These are phyloP conservation scores for Haplosporangium sp. DNA, from an alignment of 371 early-diverging fungal genomes.

Conservation along the genomic window DNA sequence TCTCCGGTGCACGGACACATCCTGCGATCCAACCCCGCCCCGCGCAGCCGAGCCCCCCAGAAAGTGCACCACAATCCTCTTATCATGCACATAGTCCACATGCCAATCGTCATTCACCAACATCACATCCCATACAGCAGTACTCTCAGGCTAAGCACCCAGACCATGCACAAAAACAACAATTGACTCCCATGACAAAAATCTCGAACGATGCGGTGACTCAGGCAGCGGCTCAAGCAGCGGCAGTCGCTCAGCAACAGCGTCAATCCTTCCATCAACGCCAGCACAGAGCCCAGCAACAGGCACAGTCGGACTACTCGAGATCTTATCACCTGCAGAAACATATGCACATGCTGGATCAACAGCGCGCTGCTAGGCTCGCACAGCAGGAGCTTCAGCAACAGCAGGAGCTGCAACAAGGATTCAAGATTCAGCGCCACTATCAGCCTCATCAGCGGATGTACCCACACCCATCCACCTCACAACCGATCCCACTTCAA, in stretches of 20 bases:
- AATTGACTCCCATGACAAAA: neutral
- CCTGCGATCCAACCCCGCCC: conserved; percentile 29
- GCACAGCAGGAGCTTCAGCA: conserved; percentile 27
- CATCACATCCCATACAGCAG: conserved; percentile 6
- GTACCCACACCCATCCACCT: conserved; percentile 21
- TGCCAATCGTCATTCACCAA: neutral
- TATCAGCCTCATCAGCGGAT: conserved; percentile 49
- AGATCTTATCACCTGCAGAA: conserved; percentile 44
- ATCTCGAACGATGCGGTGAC: neutral
- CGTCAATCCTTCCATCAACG: conserved; percentile 40
- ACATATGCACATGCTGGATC: conserved; percentile 48
- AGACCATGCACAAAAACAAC: neutral
- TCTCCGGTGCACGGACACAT: neutral
- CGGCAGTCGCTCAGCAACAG: conserved; percentile 23
- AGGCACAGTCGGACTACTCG: conserved; percentile 42
- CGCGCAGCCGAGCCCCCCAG: conserved; percentile 1
- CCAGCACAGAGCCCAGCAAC: conserved; percentile 46
- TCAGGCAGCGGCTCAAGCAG: conserved; percentile 5
- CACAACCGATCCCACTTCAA: conserved; percentile 4
- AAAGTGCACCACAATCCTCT: neutral
- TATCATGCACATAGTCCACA: conserved; percentile 5
- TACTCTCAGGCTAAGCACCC: conserved; percentile 1
- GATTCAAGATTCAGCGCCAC: conserved; percentile 28
- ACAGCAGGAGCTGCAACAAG: conserved; percentile 10
- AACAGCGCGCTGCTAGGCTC: conserved; percentile 29